Conservation (phyloP, 2,329 filamentous ascomycete species). For the Aspergillus pseudoterreus region DNA sequence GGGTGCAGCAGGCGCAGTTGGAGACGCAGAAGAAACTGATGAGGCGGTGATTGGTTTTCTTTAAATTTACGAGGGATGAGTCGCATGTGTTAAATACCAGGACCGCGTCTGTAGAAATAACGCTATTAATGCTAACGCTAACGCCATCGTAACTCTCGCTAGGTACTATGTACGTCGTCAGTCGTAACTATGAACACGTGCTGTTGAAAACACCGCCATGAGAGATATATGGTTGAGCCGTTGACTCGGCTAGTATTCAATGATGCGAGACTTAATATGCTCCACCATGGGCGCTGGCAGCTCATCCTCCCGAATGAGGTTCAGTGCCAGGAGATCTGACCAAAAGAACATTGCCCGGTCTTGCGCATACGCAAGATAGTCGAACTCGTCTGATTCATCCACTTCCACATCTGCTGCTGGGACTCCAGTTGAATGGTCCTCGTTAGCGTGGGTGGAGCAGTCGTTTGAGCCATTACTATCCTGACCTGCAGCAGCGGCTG, state of each 20-base stretch:
- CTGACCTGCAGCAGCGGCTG: constrained; percentile 15
- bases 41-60: constrained; percentile 15
- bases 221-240: background rate
- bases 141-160: constrained; percentile 1
- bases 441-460: background rate
- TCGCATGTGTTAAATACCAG: background rate
- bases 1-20: constrained; percentile 66
- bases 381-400: constrained; percentile 72
- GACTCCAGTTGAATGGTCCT: constrained; percentile 16
- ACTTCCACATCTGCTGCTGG: constrained; percentile 36
- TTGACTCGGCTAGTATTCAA: constrained; percentile 53
- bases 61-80: background rate
- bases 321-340: constrained; percentile 79
- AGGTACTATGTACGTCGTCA: constrained; percentile 13
- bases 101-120: background rate
- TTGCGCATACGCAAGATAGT: constrained; percentile 88
- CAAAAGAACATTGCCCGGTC: constrained; percentile 91
- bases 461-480: constrained; percentile 10
- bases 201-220: background rate
- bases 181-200: constrained; percentile 2
- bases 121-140: background rate
- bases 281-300: constrained; percentile 64
- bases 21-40: constrained; percentile 41
- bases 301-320: constrained; percentile 70
- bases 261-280: constrained; percentile 59